Percentiles rank a stretch among this genome's conserved stretches.
Conservation (phyloP, 176 grass and related monocot species). For the Poa annua region DNA sequence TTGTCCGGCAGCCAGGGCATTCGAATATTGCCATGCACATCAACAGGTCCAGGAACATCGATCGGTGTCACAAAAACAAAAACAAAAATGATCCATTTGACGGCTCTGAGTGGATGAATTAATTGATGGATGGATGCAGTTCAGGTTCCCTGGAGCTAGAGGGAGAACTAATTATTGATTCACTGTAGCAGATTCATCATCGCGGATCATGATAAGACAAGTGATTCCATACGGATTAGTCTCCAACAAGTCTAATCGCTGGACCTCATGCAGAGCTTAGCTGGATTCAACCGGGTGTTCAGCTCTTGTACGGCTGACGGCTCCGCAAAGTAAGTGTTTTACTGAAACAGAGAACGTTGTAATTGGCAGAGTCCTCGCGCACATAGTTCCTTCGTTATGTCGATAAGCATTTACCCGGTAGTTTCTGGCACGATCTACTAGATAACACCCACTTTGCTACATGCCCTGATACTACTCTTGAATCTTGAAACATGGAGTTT, state of each 20-base stretch:
- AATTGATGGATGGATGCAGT: conserved; percentile 17
- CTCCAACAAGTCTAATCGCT: conserved; percentile 27
- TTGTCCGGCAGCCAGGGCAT: conserved; percentile 32
- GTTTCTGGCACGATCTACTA: neutral
- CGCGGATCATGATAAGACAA: conserved; percentile 14
- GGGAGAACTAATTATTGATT: neutral
- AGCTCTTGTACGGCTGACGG: conserved; percentile 26
- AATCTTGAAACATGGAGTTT: neutral
- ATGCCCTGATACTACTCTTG: neutral
- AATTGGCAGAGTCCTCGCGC: neutral
- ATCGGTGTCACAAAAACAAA: conserved; percentile 43
- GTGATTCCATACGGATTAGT: conserved; percentile 3
- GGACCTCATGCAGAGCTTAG: neutral
- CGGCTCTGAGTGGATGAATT: conserved; percentile 30
- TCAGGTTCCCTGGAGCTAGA: conserved; percentile 20
- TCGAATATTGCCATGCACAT: conserved; percentile 40
- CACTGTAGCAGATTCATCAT: conserved; percentile 24
- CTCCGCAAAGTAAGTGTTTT: conserved; percentile 1
- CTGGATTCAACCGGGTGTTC: neutral
- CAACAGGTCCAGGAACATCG: conserved; percentile 40
- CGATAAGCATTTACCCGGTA: neutral
- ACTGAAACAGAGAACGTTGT: neutral
- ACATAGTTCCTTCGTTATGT: neutral
- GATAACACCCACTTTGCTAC: too few species aligned
- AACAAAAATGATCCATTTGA: conserved; percentile 40